Conservation (phyloP, 108 stramenopile species). For the Cyclostephanos tholiformis region DNA sequence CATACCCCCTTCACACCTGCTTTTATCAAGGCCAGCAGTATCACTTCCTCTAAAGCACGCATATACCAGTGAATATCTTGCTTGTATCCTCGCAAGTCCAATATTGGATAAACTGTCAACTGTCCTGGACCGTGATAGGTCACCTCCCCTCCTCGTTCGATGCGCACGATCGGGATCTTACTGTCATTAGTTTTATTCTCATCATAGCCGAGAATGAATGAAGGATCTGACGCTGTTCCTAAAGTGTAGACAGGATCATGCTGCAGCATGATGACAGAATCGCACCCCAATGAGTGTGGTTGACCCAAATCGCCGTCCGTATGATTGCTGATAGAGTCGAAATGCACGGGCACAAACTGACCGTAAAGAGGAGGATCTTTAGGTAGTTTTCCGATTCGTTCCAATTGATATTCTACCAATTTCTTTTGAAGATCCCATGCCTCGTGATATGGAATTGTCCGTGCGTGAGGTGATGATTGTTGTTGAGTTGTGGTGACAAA, state of each 20-base stretch:
- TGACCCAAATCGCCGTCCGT: background rate
- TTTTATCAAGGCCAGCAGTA: conserved; percentile 68
- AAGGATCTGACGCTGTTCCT: conserved; percentile 80
- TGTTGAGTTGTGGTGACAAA: conserved; percentile 34
- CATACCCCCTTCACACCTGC: conserved; percentile 47
- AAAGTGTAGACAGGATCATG: conserved; percentile 86
- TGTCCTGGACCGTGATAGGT: conserved; percentile 99
- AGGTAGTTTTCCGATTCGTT: conserved; percentile 51
- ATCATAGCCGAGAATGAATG: conserved; percentile 54
- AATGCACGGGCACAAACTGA: conserved; percentile 44
- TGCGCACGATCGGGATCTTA: conserved; percentile 65
- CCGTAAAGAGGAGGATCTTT: conserved; percentile 50
- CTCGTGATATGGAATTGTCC: conserved; percentile 45
- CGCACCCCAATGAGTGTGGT: conserved; percentile 42
- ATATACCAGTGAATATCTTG: conserved; percentile 99
- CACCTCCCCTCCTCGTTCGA: conserved; percentile 97
- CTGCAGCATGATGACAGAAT: conserved; percentile 73
- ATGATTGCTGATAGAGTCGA: conserved; percentile 3
- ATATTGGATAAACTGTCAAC: conserved; percentile 91
- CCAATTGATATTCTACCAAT: conserved; percentile 52
- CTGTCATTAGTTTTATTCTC: conserved; percentile 8
- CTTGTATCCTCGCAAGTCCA: conserved; percentile 87
- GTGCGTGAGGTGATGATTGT: conserved; percentile 8
- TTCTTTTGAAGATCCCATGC: conserved; percentile 67
- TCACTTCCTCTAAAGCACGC: conserved; percentile 88